Base-by-base conservation (phyloP, 2,329 filamentous ascomycete species). In the Calcarisporium arbuscula region DNA sequence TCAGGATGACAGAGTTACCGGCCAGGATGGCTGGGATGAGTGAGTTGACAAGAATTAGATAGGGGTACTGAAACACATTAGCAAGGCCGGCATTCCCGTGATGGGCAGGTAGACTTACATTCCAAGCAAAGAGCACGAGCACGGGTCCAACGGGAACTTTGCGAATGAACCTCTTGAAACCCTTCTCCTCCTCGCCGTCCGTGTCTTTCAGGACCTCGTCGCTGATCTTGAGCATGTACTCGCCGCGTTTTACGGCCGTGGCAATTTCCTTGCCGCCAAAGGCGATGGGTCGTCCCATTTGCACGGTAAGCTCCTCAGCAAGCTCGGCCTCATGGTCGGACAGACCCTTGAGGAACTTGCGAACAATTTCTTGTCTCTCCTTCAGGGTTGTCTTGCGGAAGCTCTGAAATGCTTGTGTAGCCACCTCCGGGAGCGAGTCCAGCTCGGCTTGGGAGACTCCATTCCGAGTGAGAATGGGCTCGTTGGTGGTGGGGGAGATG, bases 251-350 rank as follows among this genome's bases (percentile, higher is more conserved):
- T 45, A 94, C 75, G 7, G 89, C 89, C 12, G 90, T 96, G 19
- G 77, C 65, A 46, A 96, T 73, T 65, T 96, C 90, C 47, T 80
- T 87, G 30, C 74, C 80, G 0, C 85, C 85, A 58, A 90, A 95
- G 23, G 83, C 75, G 51, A 95, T 95, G 21, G 90, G 90, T 15
- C 90, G 75, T 27, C 90, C 90, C 89, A 96, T 96, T 66, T 96
- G 89, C 56, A 86, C 81, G 0, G 89, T 95, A 40, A 96, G 66
- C 58, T 95, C 89, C 47, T 77, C 73, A 6, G 83, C 88, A 21
- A 96, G 70, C 42, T 80, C 83, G 77, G 92, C 82, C 58, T 88
- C 75, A 56, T 78, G 80, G 32, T 78, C 73, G 12, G 65, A 61
- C 19, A 96, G 68, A 5, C 85, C 62, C 42, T 80, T 73, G 28